Evolutionary conservation across 83 land plant species (phyloP).

Genomic region (Picea abies): DNA sequence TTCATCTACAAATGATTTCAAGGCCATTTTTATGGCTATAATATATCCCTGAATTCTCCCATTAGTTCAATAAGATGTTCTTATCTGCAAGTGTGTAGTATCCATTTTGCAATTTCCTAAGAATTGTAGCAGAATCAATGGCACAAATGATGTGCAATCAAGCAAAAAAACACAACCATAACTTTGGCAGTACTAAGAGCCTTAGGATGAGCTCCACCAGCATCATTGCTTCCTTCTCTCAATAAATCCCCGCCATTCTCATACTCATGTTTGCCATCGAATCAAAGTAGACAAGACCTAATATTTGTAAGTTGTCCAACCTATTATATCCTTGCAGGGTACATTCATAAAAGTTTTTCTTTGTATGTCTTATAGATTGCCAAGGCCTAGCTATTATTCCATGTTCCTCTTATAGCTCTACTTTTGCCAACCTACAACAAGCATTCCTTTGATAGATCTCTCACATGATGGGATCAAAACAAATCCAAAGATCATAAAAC

Average conservation of each 20-base stretch:
- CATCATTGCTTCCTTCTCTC: conserved; percentile 19
- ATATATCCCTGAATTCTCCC: conserved; percentile 63
- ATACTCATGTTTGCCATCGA: background rate
- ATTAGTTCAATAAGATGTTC: conserved; percentile 63
- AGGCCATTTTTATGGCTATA: conserved; percentile 81
- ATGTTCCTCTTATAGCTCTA: too few species aligned
- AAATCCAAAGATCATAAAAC: too few species aligned
- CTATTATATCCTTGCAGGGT: too few species aligned
- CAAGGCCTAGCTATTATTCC: too few species aligned
- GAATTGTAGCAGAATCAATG: conserved; percentile 67
- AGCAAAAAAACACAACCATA: conserved; percentile 68
- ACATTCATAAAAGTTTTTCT: too few species aligned
- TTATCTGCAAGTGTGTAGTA: conserved; percentile 48
- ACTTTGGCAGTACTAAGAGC: conserved; percentile 36
- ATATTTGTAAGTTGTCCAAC: background rate
- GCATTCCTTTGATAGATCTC: too few species aligned
- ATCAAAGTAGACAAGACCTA: background rate
- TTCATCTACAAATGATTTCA: conserved; percentile 69
- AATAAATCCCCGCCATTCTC: conserved; percentile 16
- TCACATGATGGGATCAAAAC: too few species aligned
- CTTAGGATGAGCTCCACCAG: conserved; percentile 11
- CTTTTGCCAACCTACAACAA: too few species aligned
- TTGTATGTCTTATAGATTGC: too few species aligned
- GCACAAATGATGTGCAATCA: conserved; percentile 62
- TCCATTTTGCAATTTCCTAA: conserved; percentile 65